Evolutionary conservation across 768 basidiomycete genomes (phyloP).

Genomic region (Arthromyces matolae): DNA sequence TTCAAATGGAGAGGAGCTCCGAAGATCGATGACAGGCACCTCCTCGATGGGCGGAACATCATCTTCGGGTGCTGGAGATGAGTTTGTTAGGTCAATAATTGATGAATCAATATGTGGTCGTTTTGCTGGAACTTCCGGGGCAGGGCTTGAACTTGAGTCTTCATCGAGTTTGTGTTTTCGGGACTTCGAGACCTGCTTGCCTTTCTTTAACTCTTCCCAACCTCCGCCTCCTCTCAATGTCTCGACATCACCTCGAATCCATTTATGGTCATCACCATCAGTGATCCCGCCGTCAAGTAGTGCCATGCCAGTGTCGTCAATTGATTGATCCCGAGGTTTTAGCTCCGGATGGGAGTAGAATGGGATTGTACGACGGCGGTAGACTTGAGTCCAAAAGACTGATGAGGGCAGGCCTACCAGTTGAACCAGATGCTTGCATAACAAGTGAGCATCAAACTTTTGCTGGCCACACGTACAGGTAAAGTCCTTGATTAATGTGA

Average conservation of each 20-base stretch:
- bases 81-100: no score
- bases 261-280: no score
- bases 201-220: no score
- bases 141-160: no score
- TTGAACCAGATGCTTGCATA: not conserved
- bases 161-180: no score
- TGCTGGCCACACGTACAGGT: not conserved
- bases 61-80: no score
- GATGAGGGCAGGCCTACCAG: not conserved
- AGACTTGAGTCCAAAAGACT: not conserved
- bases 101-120: not conserved
- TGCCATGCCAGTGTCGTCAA: not conserved
- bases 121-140: no score
- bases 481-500: not conserved
- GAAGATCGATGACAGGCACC: not conserved
- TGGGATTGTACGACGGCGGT: not conserved
- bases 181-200: no score
- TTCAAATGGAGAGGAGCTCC: not conserved
- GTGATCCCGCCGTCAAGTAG: no score
- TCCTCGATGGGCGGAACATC: not conserved
- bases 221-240: no score
- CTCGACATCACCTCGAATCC: no score
- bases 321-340: not conserved
- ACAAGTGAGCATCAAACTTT: not conserved
- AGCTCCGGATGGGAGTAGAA: not conserved